These are phyloP conservation scores for Psilocybe subaeruginosa DNA, from an alignment of 768 basidiomycete genomes.

Conservation along the genomic window DNA sequence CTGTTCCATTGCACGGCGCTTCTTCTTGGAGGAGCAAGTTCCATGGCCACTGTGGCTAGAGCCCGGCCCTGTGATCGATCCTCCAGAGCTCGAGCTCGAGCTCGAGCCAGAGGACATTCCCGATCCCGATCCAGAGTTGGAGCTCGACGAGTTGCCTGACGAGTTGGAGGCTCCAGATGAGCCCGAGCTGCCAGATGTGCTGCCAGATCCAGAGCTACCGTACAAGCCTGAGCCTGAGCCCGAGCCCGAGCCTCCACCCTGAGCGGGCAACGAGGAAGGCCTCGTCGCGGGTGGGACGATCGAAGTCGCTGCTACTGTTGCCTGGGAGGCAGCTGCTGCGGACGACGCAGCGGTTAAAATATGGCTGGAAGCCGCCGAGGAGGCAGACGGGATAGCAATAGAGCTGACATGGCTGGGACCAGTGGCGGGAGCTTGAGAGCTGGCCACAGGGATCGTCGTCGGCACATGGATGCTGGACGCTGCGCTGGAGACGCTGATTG, in stretches of 20 bases:
- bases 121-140: no score
- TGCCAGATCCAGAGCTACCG: neutral
- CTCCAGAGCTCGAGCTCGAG: neutral
- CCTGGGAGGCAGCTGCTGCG: neutral
- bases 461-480: neutral
- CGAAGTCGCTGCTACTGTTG: neutral
- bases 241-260: neutral
- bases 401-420: neutral
- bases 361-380: neutral
- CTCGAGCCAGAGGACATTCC: no score
- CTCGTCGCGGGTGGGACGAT: conserved; percentile 1
- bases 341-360: no score
- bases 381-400: neutral
- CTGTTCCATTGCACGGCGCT: conserved; percentile 13
- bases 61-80: conserved; percentile 1
- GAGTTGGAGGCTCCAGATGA: neutral
- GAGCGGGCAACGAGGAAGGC: conserved; percentile 7
- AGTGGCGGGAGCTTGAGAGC: neutral
- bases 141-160: neutral
- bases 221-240: neutral
- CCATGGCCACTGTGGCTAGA: neutral
- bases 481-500: neutral
- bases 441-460: neutral
- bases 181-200: neutral
- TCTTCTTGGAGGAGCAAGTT: conserved; percentile 19